Percentiles rank a stretch among this genome's conserved stretches.
Evolutionary conservation across 306 rosid species (phyloP).

Genomic region (Casuarina equisetifolia): DNA sequence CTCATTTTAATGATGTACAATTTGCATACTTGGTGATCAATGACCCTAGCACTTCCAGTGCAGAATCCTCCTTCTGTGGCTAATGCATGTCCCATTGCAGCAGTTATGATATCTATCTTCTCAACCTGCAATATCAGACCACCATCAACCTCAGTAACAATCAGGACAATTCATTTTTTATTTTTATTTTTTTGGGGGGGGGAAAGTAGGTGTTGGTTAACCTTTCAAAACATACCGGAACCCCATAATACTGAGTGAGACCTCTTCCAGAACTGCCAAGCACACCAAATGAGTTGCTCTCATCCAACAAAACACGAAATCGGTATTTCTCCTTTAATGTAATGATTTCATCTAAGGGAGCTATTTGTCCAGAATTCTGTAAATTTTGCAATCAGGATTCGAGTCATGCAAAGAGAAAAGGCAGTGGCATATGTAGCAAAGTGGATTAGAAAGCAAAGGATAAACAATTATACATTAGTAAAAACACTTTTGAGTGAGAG

Average conservation of each 20-base stretch:
- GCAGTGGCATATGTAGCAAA: neutral
- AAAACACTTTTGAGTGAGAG: neutral
- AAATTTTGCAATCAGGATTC: constrained; percentile 16
- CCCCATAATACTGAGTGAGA: constrained; percentile 72
- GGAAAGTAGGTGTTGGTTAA: neutral
- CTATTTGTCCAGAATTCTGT: constrained; percentile 97
- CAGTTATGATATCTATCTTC: constrained; percentile 88
- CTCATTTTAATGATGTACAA: constrained; percentile 25
- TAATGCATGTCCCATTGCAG: constrained; percentile 96
- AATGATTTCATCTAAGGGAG: constrained; percentile 86
- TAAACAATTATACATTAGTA: neutral
- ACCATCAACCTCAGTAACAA: constrained; percentile 38
- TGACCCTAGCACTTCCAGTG: constrained; percentile 90
- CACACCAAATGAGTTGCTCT: constrained; percentile 97
- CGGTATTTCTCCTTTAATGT: constrained; percentile 81
- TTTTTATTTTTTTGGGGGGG: neutral
- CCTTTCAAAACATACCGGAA: constrained; percentile 63
- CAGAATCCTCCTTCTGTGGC: constrained; percentile 99
- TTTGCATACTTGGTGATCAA: constrained; percentile 89
- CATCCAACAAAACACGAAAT: constrained; percentile 91
- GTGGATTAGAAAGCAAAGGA: neutral
- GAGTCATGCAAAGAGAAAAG: neutral
- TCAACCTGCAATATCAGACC: constrained; percentile 59
- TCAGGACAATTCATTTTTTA: neutral
- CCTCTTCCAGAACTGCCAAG: constrained; percentile 94